Conservation (phyloP, 2,329 filamentous ascomycete species). For the Coniochaeta pulveracea region DNA sequence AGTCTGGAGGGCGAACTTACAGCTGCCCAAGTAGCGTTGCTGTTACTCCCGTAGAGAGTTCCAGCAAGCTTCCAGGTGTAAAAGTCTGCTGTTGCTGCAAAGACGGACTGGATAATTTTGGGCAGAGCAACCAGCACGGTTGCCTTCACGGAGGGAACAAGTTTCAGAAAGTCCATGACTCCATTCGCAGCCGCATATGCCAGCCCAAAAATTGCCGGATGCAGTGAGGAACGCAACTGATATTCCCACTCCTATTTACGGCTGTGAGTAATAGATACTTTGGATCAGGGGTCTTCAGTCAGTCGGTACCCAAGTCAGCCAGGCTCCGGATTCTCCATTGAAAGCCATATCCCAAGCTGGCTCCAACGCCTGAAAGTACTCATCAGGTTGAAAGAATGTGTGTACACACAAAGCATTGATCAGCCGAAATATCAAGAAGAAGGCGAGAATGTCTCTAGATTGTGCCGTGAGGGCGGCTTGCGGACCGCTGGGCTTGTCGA, state of each 20-base stretch:
- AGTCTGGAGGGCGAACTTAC: constrained; percentile 36
- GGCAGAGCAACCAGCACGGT: constrained; percentile 62
- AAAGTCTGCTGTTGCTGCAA: constrained; percentile 71
- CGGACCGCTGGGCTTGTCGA: too few relatives aligned
- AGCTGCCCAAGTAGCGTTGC: constrained; percentile 53
- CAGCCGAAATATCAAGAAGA: constrained; percentile 58
- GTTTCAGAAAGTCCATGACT: constrained; percentile 40
- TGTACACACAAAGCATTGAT: constrained; percentile 66
- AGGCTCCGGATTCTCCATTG: constrained; percentile 65
- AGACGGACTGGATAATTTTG: constrained; percentile 62
- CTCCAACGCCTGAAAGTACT: constrained; percentile 93
- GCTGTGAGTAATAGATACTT: constrained; percentile 4
- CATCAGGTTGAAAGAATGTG: constrained; percentile 97
- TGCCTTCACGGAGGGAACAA: constrained; percentile 45
- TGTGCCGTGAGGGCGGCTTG: constrained; percentile 19
- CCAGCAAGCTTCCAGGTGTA: constrained; percentile 78
- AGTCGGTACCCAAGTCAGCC: constrained; percentile 82
- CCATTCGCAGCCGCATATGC: constrained; percentile 55
- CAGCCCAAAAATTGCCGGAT: constrained; percentile 75
- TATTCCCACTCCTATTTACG: constrained; percentile 79
- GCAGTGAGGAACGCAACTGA: constrained; percentile 78
- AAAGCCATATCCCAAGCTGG: constrained; percentile 88
- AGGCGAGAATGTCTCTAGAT: constrained; percentile 21
- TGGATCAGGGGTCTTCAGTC: constrained; percentile 6
- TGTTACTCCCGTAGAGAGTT: constrained; percentile 57